Conservation (phyloP, 1,284 basidiomycete species). For the Pulveroboletus ridleyi region DNA sequence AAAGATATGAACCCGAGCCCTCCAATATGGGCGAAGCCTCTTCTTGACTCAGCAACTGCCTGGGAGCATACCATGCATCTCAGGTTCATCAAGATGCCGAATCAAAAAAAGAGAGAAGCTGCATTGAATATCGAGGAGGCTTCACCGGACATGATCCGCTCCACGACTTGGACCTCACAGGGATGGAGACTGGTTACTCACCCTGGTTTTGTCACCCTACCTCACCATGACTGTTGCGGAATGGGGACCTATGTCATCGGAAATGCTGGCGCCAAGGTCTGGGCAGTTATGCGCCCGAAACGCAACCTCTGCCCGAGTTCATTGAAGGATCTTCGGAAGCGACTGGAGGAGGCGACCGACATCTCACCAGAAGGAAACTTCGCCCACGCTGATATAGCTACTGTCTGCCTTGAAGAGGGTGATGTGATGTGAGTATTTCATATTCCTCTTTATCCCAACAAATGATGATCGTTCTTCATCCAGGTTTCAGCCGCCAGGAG, state of each 20-base stretch:
- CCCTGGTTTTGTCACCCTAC: constrained; percentile 5
- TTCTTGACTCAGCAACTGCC: too few species aligned
- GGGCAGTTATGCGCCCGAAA: constrained; percentile 10
- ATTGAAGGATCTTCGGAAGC: too few species aligned
- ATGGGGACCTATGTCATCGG: background rate
- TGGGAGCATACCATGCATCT: too few species aligned
- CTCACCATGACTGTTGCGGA: constrained; percentile 18
- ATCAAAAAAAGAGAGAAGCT: too few species aligned
- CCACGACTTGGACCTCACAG: too few species aligned
- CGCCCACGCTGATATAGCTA: constrained; percentile 3
- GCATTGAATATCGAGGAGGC: too few species aligned
- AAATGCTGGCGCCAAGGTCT: constrained; percentile 8
- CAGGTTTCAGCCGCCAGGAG: constrained; percentile 20
- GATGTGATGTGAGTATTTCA: constrained; percentile 16
- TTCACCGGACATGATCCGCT: too few species aligned
- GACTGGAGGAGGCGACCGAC: background rate
- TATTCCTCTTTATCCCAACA: too few species aligned
- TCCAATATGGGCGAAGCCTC: too few species aligned
- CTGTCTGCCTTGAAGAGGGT: constrained; percentile 14
- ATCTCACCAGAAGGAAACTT: background rate
- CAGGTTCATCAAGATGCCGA: too few species aligned
- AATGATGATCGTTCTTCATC: too few species aligned
- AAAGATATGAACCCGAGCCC: too few species aligned
- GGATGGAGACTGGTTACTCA: background rate
- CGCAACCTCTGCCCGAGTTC: background rate